phyloP scores from a whole-genome alignment of 2,329 filamentous ascomycete genomes.

The Fusarium compactum region DNA sequence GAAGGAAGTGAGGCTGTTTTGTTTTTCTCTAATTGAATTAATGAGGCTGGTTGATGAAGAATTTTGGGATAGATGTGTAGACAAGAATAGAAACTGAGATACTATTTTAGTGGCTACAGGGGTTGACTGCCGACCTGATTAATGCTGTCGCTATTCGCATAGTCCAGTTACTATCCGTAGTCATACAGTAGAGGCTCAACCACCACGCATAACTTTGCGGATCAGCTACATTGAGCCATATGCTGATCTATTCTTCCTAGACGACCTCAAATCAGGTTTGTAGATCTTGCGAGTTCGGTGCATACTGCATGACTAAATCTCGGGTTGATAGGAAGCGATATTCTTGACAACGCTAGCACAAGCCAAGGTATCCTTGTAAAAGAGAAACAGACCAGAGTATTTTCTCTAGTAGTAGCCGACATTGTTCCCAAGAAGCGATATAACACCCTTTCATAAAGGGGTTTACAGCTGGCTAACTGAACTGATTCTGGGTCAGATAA shows the following conservation, averaged over 20 bases:
- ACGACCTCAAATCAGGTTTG: background rate
- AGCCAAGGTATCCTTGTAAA: background rate
- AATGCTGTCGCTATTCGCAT: background rate
- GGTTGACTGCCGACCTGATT: background rate
- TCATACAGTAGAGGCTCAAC: background rate
- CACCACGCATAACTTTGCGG: background rate
- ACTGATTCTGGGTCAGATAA: background rate
- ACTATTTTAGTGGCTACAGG: background rate
- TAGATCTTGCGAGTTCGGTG: background rate
- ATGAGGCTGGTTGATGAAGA: background rate
- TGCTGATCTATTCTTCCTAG: background rate
- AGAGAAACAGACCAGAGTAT: background rate
- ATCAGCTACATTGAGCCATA: background rate
- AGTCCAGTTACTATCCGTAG: background rate
- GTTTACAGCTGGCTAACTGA: background rate
- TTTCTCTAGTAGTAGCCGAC: background rate
- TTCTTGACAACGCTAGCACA: background rate
- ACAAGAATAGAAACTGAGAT: background rate
- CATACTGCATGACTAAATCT: background rate
- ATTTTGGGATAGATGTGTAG: background rate
- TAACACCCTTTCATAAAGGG: background rate
- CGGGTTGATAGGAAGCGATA: background rate
- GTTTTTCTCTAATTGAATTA: background rate
- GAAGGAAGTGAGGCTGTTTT: constrained; percentile 19
- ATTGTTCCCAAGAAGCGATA: background rate